Evolutionary conservation across 306 rosid species (phyloP), one percentile per base, ranked within the genome.

Genomic region (Quercus ilex): DNA sequence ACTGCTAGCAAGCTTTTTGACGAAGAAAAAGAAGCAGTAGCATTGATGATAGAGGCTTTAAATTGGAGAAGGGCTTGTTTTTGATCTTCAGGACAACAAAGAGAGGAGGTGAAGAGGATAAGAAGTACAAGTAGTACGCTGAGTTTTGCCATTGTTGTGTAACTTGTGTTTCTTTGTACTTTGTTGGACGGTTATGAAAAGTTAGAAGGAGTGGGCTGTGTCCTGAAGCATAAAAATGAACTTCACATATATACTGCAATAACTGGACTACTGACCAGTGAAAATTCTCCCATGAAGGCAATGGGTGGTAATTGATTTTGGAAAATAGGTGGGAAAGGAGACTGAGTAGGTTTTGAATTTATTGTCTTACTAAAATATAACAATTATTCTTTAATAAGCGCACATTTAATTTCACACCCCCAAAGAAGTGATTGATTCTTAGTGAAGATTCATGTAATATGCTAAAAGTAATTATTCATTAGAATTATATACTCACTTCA

Each of bases 51-150:
- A 38, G 43, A 38, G 43, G 43, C 11, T 38, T 38, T 38, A 38
- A 38, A 38, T 38, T 38, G 43, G 43, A 38, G 43, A 38, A 38
- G 43, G 43, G 43, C 10, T 38, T 38, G 10, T 38, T 38, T 38
- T 38, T 38, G 11, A 7, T 38, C 11, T 38, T 38, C 43, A 7
- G 43, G 43, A 2, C 43, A 73, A 18, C 56, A 74, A 20, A 53
- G 55, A 51, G 51, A 10, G 21, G 81, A n/a, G 60, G 52, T 6
- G 51, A 81, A 38, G 78, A 69, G 70, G n/a, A 79, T 14, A 70
- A 78, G 3, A 1, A 77, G 15, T 35, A 20, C 46, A 52, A 55
- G 58, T 1, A 78, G 7, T 31, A 72, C 3, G 43, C 43, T 15
- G 7, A 41, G 63, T 55, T 82, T 69, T 28, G 64, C 71, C 43